Percentiles rank a stretch among this genome's conserved stretches.
phyloP scores from a whole-genome alignment of 2,329 filamentous ascomycete species.

The Colletotrichum sp. region DNA sequence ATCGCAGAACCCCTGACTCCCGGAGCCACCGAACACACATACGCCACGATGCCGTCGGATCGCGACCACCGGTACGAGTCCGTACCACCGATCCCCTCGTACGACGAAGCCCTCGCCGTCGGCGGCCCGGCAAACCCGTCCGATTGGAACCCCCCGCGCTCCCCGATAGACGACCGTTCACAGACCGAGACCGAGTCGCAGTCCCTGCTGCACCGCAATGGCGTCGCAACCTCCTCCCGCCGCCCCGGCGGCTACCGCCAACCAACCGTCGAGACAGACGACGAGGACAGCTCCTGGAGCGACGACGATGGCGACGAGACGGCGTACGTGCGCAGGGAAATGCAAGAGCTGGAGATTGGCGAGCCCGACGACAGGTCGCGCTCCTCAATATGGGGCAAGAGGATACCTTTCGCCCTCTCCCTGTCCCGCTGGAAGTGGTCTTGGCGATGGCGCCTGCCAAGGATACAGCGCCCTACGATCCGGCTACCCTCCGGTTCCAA shows the following conservation, averaged over 20 bases:
- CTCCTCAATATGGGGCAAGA: slow-evolving; percentile 57
- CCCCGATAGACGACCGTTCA: slow-evolving; percentile 57
- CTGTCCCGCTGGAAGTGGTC: slow-evolving; percentile 60
- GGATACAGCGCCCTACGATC: slow-evolving; percentile 48
- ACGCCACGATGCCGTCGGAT: slow-evolving; percentile 17
- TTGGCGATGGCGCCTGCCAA: slow-evolving; percentile 57
- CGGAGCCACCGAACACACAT: not conserved
- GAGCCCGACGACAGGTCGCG: slow-evolving; percentile 59
- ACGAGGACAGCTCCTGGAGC: slow-evolving; percentile 63
- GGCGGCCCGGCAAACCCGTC: slow-evolving; percentile 34
- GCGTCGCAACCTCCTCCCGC: slow-evolving; percentile 41
- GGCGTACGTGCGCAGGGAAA: slow-evolving; percentile 75
- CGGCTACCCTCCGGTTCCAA: slow-evolving; percentile 46
- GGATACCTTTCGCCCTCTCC: slow-evolving; percentile 56
- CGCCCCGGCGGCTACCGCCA: slow-evolving; percentile 70
- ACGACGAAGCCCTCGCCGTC: slow-evolving; percentile 44
- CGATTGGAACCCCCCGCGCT: slow-evolving; percentile 32
- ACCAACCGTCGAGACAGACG: slow-evolving; percentile 81
- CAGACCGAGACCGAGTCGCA: slow-evolving; percentile 78
- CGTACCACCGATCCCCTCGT: slow-evolving; percentile 41
- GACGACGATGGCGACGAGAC: slow-evolving; percentile 56
- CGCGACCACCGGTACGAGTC: slow-evolving; percentile 37
- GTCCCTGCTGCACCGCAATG: slow-evolving; percentile 65
- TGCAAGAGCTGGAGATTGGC: slow-evolving; percentile 88
- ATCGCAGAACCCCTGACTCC: not conserved